A percentile compares a stretch with the other conserved stretches of the same genome.
Conservation (phyloP, 176 grass and related monocot genomes). For the Oryza australiensis region DNA sequence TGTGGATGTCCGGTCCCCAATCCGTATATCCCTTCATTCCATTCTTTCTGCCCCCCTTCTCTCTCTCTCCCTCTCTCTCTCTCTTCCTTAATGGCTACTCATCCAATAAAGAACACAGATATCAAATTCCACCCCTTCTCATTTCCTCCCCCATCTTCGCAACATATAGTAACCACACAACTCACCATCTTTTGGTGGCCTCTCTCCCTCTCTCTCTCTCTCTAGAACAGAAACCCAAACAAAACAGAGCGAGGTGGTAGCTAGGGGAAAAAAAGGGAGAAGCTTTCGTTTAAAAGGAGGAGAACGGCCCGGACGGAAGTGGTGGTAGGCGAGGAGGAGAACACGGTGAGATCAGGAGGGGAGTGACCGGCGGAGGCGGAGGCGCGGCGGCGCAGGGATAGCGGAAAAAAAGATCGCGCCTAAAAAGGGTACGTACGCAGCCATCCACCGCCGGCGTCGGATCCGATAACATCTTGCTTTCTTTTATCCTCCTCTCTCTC, state of each 20-base stretch:
- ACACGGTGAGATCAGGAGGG: background rate
- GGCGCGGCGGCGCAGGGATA: constrained; percentile 15
- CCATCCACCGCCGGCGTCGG: constrained; percentile 42
- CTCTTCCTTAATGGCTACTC: constrained; percentile 33
- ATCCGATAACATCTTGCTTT: constrained; percentile 39
- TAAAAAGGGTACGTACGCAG: constrained; percentile 42
- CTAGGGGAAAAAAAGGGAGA: background rate
- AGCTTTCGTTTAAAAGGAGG: constrained; percentile 15
- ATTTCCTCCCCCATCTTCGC: constrained; percentile 45
- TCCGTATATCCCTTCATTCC: constrained; percentile 40
- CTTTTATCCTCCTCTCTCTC: constrained; percentile 3
- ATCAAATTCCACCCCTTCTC: constrained; percentile 40
- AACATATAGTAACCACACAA: constrained; percentile 33
- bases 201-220: constrained; percentile 20
- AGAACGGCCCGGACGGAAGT: constrained; percentile 19
- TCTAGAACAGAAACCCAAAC: constrained; percentile 21
- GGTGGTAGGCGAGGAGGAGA: constrained; percentile 16
- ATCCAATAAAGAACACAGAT: constrained; percentile 50
- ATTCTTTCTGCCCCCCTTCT: background rate
- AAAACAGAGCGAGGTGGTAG: background rate
- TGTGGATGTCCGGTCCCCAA: background rate
- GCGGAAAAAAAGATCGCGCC: constrained; percentile 36
- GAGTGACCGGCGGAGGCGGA: constrained; percentile 29
- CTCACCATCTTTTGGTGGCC: constrained; percentile 63
- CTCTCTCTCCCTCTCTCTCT: constrained; percentile 31